These are phyloP conservation scores for Pyricularia sp. DNA, from an alignment of 2,329 filamentous ascomycete genomes.

Conservation along the genomic window DNA sequence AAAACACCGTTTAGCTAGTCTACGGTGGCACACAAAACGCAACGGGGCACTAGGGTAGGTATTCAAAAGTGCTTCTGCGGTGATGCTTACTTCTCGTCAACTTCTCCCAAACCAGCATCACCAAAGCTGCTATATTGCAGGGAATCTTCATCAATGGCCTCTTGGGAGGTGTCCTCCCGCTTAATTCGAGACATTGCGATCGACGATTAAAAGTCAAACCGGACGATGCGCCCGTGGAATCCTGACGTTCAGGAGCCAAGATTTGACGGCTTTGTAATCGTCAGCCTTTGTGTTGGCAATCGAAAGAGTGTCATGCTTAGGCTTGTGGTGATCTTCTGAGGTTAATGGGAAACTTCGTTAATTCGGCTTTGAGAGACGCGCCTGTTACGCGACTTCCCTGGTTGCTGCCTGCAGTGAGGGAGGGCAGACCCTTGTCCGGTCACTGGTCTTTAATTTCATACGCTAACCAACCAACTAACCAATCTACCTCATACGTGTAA, in stretches of 20 bases:
- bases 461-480: not conserved
- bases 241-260: not conserved
- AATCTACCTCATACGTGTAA: not conserved
- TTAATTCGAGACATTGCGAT: constrained; percentile 1
- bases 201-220: not conserved
- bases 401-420: not conserved
- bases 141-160: constrained; percentile 34
- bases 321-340: not conserved
- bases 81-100: constrained; percentile 21
- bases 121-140: constrained; percentile 33
- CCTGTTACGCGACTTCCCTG: not conserved
- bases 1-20: not conserved
- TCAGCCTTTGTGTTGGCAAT: not conserved
- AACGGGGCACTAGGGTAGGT: not conserved
- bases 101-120: constrained; percentile 25
- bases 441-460: not conserved
- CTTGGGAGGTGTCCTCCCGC: constrained; percentile 12
- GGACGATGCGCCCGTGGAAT: not conserved
- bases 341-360: not conserved
- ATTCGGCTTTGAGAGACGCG: not conserved
- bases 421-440: not conserved
- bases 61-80: not conserved
- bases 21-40: not conserved
- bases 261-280: not conserved
- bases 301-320: not conserved